Base-by-base conservation (phyloP, 208 protist genomes). In the Naegleria lovaniensis region DNA sequence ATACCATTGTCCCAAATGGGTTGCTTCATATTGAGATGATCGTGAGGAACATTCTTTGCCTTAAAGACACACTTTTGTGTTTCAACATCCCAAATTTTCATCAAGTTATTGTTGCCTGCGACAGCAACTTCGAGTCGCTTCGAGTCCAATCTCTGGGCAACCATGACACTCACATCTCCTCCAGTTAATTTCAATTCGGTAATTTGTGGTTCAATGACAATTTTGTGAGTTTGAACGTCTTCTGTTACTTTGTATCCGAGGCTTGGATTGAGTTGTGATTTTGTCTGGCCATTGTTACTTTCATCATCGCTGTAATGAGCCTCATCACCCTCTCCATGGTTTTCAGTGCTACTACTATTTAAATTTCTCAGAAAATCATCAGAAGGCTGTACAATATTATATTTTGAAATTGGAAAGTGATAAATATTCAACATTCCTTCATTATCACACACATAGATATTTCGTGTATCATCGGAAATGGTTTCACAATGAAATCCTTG, bases 41-140 rank as follows among this genome's bases (percentile, higher is more conserved):
- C 83, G 11, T 85, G 36, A 38, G 83, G 83, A 51, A 85, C 83
- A 85, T 85, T 85, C n/a, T 85, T 85, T 38, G 83, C 29, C 25
- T 48, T 85, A 48, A 51, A 85, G 15, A 85, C 83, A 85, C 13
- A 25, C n/a, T 85, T 85, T 43, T 85, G 83, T 85, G 83, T 85
- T 85, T 85, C 83, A 0, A 43, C 83, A 29, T 85, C 83, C 13
- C 13, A 85, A 29, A 85, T 85, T 29, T 85, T 85, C 83, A 85
- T 85, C 36, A 85, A 85, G 36, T 85, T 85, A 29, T 48, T 39
- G 16, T 85, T 85, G 6, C 83, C 83, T 25, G 39, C 83, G 13
- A 85, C 25, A 29, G 83, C 83, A 3, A 85, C 15, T 85, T 85
- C 83, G 9, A 85, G n/a, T 85, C 40, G 39, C 15, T 85, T 85